Conservation (phyloP, 164 flowering plant genomes). For the Magnolia kwangsiensis region DNA sequence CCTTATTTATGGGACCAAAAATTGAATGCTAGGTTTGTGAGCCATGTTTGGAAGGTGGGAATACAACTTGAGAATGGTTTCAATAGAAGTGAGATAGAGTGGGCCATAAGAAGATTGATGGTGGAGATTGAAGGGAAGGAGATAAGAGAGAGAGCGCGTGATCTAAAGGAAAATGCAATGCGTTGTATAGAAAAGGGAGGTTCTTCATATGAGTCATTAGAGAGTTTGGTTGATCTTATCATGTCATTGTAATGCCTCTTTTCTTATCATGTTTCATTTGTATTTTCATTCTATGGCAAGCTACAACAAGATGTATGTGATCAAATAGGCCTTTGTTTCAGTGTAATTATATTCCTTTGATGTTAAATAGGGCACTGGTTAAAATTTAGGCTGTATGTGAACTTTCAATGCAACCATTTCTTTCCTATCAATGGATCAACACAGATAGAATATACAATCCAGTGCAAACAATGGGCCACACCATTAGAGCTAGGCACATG, state of each 20-base stretch:
- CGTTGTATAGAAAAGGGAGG: too few species aligned
- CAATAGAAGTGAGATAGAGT: constrained; percentile 23
- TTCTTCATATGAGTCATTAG: too few species aligned
- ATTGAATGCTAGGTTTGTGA: constrained; percentile 19
- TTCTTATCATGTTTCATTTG: background rate
- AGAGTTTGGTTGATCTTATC: too few species aligned
- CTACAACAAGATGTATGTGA: background rate
- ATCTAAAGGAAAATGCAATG: too few species aligned
- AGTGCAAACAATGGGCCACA: too few species aligned
- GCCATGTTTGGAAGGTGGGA: constrained; percentile 24
- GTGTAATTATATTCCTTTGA: too few species aligned
- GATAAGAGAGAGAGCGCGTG: constrained; percentile 18
- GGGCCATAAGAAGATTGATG: constrained; percentile 10
- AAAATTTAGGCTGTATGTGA: too few species aligned
- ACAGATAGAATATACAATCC: too few species aligned
- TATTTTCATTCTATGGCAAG: background rate
- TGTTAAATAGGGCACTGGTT: too few species aligned
- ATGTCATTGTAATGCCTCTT: background rate
- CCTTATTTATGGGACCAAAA: constrained; percentile 27
- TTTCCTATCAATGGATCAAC: too few species aligned
- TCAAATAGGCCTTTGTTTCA: background rate
- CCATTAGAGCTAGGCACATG: too few species aligned
- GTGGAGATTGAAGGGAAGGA: constrained; percentile 16
- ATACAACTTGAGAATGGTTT: constrained; percentile 10
- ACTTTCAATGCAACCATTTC: too few species aligned